Conservation (phyloP, 1,139 yeast genomes). For the Candida anutae region DNA sequence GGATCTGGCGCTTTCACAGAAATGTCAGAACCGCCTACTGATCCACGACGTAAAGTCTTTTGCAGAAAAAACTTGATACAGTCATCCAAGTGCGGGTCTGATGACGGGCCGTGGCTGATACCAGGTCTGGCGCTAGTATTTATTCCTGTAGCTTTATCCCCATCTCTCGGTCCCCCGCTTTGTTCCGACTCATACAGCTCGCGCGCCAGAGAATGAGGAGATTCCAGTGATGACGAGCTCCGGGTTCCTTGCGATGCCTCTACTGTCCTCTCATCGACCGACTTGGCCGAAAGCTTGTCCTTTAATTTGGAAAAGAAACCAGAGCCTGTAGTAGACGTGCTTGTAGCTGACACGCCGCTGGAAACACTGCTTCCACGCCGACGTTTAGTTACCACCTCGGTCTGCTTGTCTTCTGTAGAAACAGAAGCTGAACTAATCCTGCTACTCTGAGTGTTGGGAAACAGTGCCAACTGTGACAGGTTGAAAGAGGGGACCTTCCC, state of each 20-base stretch:
- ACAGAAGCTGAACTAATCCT: too few relatives aligned
- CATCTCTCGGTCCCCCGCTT: background rate
- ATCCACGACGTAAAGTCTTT: constrained; percentile 13
- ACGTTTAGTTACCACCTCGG: too few relatives aligned
- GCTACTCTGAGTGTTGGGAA: too few relatives aligned
- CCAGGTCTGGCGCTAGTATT: background rate
- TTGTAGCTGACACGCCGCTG: too few relatives aligned
- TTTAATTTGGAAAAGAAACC: constrained; percentile 34
- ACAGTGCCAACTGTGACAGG: too few relatives aligned
- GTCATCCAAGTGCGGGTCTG: constrained; percentile 51
- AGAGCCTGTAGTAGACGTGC: too few relatives aligned
- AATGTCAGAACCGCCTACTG: background rate
- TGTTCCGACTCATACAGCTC: background rate
- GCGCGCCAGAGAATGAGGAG: background rate
- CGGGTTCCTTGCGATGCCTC: background rate
- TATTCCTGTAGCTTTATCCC: too few relatives aligned
- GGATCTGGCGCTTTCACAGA: constrained; percentile 1
- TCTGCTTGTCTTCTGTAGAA: too few relatives aligned
- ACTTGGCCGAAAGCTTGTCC: constrained; percentile 17
- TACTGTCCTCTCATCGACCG: too few relatives aligned
- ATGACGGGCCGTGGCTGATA: background rate
- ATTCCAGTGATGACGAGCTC: background rate
- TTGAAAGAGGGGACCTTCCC: too few relatives aligned
- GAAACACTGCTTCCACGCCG: too few relatives aligned
- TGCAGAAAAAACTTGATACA: constrained; percentile 47